Conservation (phyloP, 164 flowering plant genomes). For the Saururus chinensis region DNA sequence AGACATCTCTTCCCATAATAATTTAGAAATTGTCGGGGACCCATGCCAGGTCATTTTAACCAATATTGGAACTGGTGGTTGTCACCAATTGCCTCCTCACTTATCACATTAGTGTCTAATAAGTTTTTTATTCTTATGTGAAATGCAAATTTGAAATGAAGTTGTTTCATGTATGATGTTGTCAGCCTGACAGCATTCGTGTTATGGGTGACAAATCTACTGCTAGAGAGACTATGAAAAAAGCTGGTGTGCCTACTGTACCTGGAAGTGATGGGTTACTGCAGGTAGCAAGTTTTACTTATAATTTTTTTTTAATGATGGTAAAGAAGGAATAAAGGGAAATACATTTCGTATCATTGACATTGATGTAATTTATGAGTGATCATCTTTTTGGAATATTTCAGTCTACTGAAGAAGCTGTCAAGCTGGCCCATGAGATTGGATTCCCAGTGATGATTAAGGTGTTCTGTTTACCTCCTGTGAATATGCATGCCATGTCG, state of each 20-base stretch:
- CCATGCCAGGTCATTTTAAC: too few relatives aligned
- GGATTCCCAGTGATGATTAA: slow-evolving; percentile 98
- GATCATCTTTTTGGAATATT: background rate
- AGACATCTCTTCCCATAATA: too few relatives aligned
- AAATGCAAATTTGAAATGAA: background rate
- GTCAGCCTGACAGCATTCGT: slow-evolving; percentile 30
- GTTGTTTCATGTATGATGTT: background rate
- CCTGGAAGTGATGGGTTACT: slow-evolving; percentile 97
- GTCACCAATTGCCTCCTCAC: too few relatives aligned
- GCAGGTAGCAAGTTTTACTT: slow-evolving; percentile 35
- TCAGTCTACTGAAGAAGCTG: slow-evolving; percentile 89
- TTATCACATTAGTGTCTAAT: too few relatives aligned
- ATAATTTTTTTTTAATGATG: background rate
- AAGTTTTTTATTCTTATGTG: too few relatives aligned
- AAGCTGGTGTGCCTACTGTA: slow-evolving; percentile 98
- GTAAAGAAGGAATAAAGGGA: too few relatives aligned
- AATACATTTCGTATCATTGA: background rate
- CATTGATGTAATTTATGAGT: too few relatives aligned
- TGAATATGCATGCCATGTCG: background rate
- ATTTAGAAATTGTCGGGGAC: too few relatives aligned
- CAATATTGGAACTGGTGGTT: too few relatives aligned
- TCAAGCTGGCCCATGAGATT: slow-evolving; percentile 74
- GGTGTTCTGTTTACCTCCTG: slow-evolving; percentile 26
- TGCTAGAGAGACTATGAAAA: slow-evolving; percentile 96
- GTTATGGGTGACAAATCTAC: slow-evolving; percentile 99